phyloP scores from a whole-genome alignment of 805 yeast genomes.

The Spathaspora girioi region DNA sequence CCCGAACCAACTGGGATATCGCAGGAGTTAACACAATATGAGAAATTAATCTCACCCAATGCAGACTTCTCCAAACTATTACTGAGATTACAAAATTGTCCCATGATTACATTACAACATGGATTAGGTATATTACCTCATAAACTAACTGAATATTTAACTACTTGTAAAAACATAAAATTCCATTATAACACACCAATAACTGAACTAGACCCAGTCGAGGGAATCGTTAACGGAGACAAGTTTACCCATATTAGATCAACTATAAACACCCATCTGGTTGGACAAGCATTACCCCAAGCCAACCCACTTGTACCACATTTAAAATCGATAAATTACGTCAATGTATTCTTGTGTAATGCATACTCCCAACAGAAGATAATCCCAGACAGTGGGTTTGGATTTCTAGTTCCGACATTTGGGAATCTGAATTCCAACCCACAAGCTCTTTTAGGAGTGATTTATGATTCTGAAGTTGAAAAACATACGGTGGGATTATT shows the following conservation, averaged over 20 bases:
- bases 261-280: conserved; percentile 46
- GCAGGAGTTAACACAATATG: conserved; percentile 2
- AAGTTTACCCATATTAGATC: conserved; percentile 57
- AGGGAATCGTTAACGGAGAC: conserved; percentile 13
- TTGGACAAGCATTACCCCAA: conserved; percentile 29
- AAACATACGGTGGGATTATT: conserved; percentile 31
- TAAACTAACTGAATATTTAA: conserved; percentile 36
- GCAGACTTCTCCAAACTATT: conserved; percentile 37
- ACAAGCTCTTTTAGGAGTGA: conserved; percentile 64
- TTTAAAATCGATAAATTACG: conserved; percentile 29
- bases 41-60: conserved; percentile 4
- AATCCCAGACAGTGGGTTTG: conserved; percentile 56
- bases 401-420: conserved; percentile 71
- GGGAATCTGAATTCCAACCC: conserved; percentile 47
- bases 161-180: conserved; percentile 35
- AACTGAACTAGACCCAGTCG: conserved; percentile 14
- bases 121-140: conserved; percentile 58
- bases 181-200: conserved; percentile 29
- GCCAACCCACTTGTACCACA: conserved; percentile 15
- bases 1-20: background rate
- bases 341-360: conserved; percentile 63
- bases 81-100: conserved; percentile 44
- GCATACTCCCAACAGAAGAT: conserved; percentile 36
- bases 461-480: conserved; percentile 86
- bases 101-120: conserved; percentile 55